phyloP scores from a whole-genome alignment of 495 filamentous ascomycete species.

The Letharia lupina region DNA sequence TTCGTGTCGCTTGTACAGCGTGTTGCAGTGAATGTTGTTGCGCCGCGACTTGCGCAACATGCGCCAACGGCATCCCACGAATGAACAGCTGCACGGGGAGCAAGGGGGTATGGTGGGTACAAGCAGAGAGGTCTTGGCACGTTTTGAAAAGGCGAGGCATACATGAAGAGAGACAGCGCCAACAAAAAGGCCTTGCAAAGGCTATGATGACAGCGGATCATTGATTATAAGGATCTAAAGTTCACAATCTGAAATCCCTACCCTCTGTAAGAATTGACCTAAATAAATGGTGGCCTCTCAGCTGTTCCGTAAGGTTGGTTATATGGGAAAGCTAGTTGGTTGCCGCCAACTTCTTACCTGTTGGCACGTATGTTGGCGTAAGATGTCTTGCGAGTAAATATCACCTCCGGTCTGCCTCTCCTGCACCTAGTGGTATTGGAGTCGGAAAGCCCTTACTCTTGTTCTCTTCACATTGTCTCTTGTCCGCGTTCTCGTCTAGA shows the following conservation, averaged over 20 bases:
- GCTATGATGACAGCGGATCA: neutral
- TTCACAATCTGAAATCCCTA: neutral
- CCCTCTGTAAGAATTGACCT: neutral
- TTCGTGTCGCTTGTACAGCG: neutral
- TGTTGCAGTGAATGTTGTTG: neutral
- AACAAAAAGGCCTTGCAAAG: neutral
- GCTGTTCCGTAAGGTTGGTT: neutral
- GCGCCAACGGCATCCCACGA: neutral
- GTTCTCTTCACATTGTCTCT: slow-evolving; percentile 18
- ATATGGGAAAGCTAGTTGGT: neutral
- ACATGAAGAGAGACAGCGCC: neutral
- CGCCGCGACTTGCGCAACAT: neutral
- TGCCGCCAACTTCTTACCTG: neutral
- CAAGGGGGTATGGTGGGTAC: neutral
- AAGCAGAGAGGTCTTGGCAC: neutral
- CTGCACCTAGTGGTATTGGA: slow-evolving; percentile 2
- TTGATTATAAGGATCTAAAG: neutral
- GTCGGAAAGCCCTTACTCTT: slow-evolving; percentile 20
- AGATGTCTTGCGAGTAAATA: neutral
- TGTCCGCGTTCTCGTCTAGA: slow-evolving; percentile 24
- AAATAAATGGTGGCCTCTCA: neutral
- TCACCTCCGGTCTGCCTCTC: neutral
- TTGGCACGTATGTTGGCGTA: neutral
- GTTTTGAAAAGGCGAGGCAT: neutral
- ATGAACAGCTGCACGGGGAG: neutral